These are phyloP conservation scores for Suillus subluteus DNA, from an alignment of 768 basidiomycete species.

Conservation along the genomic window DNA sequence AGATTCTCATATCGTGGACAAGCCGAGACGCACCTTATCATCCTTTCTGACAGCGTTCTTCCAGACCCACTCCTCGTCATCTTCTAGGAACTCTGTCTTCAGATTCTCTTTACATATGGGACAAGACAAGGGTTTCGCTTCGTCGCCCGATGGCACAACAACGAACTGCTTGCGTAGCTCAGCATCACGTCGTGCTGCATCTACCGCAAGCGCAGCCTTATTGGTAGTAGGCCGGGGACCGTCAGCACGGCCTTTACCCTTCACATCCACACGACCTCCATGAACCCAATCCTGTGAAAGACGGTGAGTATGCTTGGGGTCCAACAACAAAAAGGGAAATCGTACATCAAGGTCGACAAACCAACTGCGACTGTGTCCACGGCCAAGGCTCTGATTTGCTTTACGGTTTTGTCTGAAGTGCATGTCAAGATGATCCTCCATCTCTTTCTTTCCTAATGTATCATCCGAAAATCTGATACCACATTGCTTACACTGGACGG, in stretches of 20 bases:
- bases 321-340: conserved; percentile 16
- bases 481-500: conserved; percentile 92
- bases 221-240: conserved; percentile 52
- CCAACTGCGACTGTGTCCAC: conserved; percentile 92
- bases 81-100: conserved; percentile 90
- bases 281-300: conserved; percentile 82
- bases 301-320: conserved; percentile 18
- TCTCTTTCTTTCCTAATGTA: conserved; percentile 66
- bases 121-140: conserved; percentile 82
- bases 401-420: conserved; percentile 94
- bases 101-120: conserved; percentile 95
- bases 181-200: conserved; percentile 72
- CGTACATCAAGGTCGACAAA: conserved; percentile 81
- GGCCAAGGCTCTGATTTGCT: conserved; percentile 72
- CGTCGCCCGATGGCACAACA: conserved; percentile 88
- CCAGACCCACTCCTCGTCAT: conserved; percentile 99
- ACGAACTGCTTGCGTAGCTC: conserved; percentile 80
- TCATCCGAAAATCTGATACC: conserved; percentile 84
- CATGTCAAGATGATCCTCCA: conserved; percentile 93
- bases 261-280: conserved; percentile 59
- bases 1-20: neutral
- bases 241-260: conserved; percentile 71
- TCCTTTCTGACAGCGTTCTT: conserved; percentile 86
- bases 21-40: conserved; percentile 63
- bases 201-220: conserved; percentile 63